Conservation (phyloP, 495 filamentous ascomycete species). For the Daldinia decipiens region DNA sequence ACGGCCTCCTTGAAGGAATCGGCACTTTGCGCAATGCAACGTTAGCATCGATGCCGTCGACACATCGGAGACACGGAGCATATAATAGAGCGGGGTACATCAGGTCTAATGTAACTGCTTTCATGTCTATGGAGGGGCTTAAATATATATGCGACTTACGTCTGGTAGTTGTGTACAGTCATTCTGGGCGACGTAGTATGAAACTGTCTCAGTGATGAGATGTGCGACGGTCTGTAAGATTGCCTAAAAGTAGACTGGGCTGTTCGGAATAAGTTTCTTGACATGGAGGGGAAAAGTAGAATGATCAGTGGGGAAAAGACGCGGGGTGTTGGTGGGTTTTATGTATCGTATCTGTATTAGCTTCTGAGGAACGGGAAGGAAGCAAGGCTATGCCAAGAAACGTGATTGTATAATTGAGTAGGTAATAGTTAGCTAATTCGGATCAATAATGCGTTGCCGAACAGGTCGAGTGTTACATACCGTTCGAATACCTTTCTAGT, state of each 20-base stretch:
- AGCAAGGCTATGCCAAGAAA: conserved; percentile 29
- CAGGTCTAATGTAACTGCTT: neutral
- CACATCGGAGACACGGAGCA: neutral
- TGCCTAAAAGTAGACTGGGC: conserved; percentile 40
- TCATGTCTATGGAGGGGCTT: neutral
- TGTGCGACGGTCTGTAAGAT: conserved; percentile 41
- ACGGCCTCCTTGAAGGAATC: conserved; percentile 69
- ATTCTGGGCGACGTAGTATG: conserved; percentile 56
- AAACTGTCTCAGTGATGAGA: conserved; percentile 49
- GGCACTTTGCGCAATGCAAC: conserved; percentile 58
- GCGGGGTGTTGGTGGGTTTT: conserved; percentile 43
- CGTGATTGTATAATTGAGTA: neutral
- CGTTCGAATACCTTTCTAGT: too few relatives aligned
- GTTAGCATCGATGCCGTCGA: conserved; percentile 14
- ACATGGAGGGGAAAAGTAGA: conserved; percentile 43
- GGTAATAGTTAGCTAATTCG: neutral
- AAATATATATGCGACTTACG: conserved; percentile 47
- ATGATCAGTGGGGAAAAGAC: conserved; percentile 11
- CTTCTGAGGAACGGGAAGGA: conserved; percentile 23
- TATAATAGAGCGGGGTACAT: neutral
- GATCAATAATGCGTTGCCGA: conserved; percentile 4
- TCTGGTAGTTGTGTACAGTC: conserved; percentile 55
- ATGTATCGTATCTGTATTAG: conserved; percentile 26
- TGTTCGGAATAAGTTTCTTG: conserved; percentile 38
- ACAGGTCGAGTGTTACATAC: neutral